These are phyloP conservation scores for Suillus decipiens DNA, from an alignment of 768 basidiomycete genomes.

Conservation along the genomic window DNA sequence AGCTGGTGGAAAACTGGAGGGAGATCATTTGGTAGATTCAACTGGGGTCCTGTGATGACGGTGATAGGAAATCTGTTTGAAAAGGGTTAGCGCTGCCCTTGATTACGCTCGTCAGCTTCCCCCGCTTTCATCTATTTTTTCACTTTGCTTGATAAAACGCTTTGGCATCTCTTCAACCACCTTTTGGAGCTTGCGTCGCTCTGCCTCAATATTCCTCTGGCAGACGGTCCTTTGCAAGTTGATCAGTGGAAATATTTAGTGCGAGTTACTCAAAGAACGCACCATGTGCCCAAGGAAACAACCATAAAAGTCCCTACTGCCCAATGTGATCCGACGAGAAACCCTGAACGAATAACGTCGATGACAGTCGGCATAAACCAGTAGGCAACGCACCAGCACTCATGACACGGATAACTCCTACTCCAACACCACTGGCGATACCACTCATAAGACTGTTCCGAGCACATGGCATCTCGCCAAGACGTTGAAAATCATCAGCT, in stretches of 20 bases:
- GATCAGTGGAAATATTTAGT: constrained; percentile 4
- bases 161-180: constrained; percentile 65
- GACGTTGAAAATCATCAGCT: constrained; percentile 55
- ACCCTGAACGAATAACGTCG: constrained; percentile 40
- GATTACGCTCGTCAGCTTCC: constrained; percentile 5
- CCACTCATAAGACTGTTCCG: constrained; percentile 74
- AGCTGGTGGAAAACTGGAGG: constrained; percentile 78
- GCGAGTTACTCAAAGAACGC: constrained; percentile 26
- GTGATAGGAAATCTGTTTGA: not conserved
- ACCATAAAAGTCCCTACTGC: constrained; percentile 72
- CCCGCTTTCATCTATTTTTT: constrained; percentile 19
- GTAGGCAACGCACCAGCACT: constrained; percentile 51
- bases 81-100: not conserved
- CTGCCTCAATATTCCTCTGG: constrained; percentile 53
- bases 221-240: constrained; percentile 57
- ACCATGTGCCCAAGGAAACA: constrained; percentile 74
- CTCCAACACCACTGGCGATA: constrained; percentile 76
- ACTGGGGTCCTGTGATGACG: not conserved
- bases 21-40: constrained; percentile 57
- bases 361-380: constrained; percentile 1
- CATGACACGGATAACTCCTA: constrained; percentile 73
- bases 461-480: constrained; percentile 76
- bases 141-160: constrained; percentile 48
- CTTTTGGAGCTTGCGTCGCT: constrained; percentile 54
- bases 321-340: constrained; percentile 75